A percentile compares a stretch with the other conserved stretches of the same genome.
These are phyloP conservation scores for Rhizoclosmatium globosum DNA, from an alignment of 192 early-diverging fungal species.

Conservation along the genomic window DNA sequence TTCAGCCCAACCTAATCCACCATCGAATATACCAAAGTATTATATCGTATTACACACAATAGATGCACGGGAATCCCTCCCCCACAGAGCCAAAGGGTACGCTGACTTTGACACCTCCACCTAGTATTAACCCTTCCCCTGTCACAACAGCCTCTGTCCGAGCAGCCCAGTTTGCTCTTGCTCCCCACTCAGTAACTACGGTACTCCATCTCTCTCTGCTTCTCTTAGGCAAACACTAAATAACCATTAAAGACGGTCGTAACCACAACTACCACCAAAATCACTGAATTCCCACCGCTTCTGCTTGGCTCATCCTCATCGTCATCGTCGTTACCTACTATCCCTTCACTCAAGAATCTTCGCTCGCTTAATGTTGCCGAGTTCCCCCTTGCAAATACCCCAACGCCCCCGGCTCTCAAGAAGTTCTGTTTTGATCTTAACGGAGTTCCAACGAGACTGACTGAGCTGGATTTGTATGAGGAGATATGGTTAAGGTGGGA, in stretches of 20 bases:
- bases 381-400: conserved; percentile 77
- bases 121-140: neutral
- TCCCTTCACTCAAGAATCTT: neutral
- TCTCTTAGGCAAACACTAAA: neutral
- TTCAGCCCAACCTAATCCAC: too few relatives aligned
- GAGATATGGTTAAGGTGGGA: conserved; percentile 47
- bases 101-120: neutral
- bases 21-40: too few relatives aligned
- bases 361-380: conserved; percentile 59
- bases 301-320: conserved; percentile 50
- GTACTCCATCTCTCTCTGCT: conserved; percentile 5
- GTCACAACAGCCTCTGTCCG: neutral
- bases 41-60: too few relatives aligned
- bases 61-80: too few relatives aligned
- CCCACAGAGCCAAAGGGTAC: neutral
- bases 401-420: conserved; percentile 81
- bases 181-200: conserved; percentile 50
- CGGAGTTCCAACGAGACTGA: conserved; percentile 75
- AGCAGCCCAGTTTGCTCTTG: conserved; percentile 45
- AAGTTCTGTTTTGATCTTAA: conserved; percentile 82
- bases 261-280: conserved; percentile 81
- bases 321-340: neutral
- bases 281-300: conserved; percentile 74
- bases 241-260: conserved; percentile 64
- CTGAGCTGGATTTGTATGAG: conserved; percentile 65